Base-by-base conservation (phyloP, 2,329 filamentous ascomycete genomes). In the Paradendryphiella salina region DNA sequence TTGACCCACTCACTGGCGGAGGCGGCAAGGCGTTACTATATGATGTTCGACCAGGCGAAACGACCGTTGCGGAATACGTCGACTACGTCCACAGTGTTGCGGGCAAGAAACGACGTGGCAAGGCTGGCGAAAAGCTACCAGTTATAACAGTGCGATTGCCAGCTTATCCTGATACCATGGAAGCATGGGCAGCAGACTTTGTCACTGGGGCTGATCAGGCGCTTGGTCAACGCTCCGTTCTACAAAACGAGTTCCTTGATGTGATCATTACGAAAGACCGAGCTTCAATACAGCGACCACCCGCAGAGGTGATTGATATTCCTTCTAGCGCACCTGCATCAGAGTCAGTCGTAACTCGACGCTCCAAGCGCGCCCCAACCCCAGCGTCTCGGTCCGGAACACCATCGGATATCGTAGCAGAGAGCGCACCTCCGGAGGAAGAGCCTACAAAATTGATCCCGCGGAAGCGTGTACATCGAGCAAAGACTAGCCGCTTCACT, bases 161-260 rank as follows among this genome's bases (percentile, higher is more conserved):
- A 17, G 80, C 46, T 10, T 58, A 59, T 31, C 59, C 64, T 41
- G 57, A 63, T 76, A 66, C 79, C 32, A 65, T 79, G 58, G 74
- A 80, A 46, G 77, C 82, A 8, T 96, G 89, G 90, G 89, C 84
- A 52, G 78, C 82, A 13, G 76, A 84, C 1, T 86, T 96, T 60
- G 81, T 86, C 58, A 85, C 80, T 4, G 76, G 85, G 6, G 82
- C 95, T 13, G 88, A 91, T 2, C 70, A 86, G 15, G 79, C 84
- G 37, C 80, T 95, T 10, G 87, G 91, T 54, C 91, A 96, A 69
- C 84, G 90, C 3, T 85, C 91, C 2, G 86, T 96, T 45, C 85
- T 93, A 61, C 91, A 96, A 66, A 91, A 88, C 50, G 92, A 96
- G 63, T 96, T 99, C 56, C 79, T 99, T 2, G 90, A 96, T 70